These are phyloP conservation scores for Scutellaria minor DNA, from an alignment of 257 asterid genomes.

Conservation along the genomic window DNA sequence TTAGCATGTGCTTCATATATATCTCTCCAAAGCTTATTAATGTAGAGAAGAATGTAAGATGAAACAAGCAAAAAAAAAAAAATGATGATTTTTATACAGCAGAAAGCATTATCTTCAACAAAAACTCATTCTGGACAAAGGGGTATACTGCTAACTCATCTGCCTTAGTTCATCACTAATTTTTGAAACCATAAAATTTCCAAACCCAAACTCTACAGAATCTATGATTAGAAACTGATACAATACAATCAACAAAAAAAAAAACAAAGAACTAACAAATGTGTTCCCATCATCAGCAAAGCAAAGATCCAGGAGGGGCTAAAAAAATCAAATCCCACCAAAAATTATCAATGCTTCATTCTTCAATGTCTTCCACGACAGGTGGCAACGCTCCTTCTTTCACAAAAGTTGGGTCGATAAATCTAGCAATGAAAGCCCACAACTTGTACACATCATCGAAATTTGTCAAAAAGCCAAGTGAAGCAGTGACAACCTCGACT, in stretches of 20 bases:
- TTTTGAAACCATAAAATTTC: constrained; percentile 50
- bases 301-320: constrained; percentile 45
- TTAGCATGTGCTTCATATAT: no score
- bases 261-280: constrained; percentile 50
- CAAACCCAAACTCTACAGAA: constrained; percentile 58
- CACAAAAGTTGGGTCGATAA: constrained; percentile 74
- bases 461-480: constrained; percentile 83
- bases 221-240: constrained; percentile 38
- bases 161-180: constrained; percentile 49
- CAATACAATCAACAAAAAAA: constrained; percentile 44
- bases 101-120: constrained; percentile 45
- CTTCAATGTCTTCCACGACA: constrained; percentile 65
- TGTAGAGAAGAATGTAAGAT: constrained; percentile 13
- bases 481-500: constrained; percentile 94
- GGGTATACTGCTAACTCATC: constrained; percentile 39
- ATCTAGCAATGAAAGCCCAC: constrained; percentile 93
- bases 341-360: constrained; percentile 25
- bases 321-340: constrained; percentile 27
- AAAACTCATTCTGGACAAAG: constrained; percentile 39
- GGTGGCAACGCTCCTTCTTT: constrained; percentile 70
- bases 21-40: no score
- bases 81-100: constrained; percentile 50
- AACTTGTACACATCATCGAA: constrained; percentile 87
- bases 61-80: constrained; percentile 41
- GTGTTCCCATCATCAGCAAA: constrained; percentile 34